Evolutionary conservation across 352 stramenopile species (phyloP), one percentile per base, ranked within the genome.

Genomic region (Phytophthora cactorum): DNA sequence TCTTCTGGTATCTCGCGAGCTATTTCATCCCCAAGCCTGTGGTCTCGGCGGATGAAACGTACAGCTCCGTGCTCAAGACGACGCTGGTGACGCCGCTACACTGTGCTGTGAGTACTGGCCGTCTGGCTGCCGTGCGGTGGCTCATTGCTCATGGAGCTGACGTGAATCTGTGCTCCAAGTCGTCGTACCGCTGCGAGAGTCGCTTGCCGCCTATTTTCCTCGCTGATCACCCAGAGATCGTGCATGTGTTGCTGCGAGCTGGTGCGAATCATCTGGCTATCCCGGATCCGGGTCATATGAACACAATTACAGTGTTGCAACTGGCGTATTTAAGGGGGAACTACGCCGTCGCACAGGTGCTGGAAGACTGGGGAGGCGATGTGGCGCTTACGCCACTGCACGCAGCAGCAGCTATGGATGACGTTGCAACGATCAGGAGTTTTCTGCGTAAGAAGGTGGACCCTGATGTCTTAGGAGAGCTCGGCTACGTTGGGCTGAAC

Each of bases 291-390:
- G 88, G 88, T 7, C 86, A 92, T 46, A 89, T 91, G 77, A 95
- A 95, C 55, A 93, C 85, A n/a, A 86, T 95, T 50, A 93, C 88
- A 2, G 88, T 92, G 34, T 70, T 95, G 3, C 85, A 95, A 58
- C 71, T 93, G 8, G 88, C 86, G 9, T 95, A 95, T 68, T 47
- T 93, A 31, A 79, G 86, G 25, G 79, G 86, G 12, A 93, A 94
- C 66, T 95, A 94, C 53, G 84, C 84, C 4, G 86, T 94, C 9
- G 87, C 85, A 1, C 81, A 92, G 45, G 82, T 92, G 27, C 66
- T 95, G 0, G 87, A 95, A 50, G 87, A 95, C 66, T 95, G 85
- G 87, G 87, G 87, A 22, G 83, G 85, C 2, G 87, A 95, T 29
- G 76, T 95, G 9, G 85, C 87, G 8, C 72, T 95, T 0, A 93